Conservation (phyloP, 1,284 basidiomycete genomes). For the Xerocomus tenax region DNA sequence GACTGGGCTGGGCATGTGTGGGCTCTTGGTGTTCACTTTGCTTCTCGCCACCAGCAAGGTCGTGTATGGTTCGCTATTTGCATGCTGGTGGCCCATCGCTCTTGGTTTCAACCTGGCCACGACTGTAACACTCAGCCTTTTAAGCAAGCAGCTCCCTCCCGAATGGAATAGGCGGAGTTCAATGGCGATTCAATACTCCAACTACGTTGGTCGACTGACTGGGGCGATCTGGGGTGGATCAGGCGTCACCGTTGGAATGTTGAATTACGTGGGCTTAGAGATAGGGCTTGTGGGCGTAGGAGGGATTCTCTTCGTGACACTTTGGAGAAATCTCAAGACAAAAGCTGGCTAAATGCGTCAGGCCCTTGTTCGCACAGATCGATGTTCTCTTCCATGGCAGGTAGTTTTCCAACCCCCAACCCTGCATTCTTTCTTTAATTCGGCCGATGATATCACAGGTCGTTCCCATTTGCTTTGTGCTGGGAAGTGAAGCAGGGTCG, state of each 20-base stretch:
- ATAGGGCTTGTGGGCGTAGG: constrained; percentile 55
- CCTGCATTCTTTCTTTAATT: background rate
- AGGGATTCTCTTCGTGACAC: constrained; percentile 41
- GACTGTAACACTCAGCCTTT: constrained; percentile 55
- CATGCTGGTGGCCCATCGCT: constrained; percentile 60
- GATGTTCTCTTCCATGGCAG: background rate
- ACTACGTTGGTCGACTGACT: constrained; percentile 52
- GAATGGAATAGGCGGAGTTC: constrained; percentile 51
- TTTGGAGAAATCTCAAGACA: constrained; percentile 60
- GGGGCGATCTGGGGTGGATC: constrained; percentile 63
- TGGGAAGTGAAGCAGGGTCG: background rate
- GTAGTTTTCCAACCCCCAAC: background rate
- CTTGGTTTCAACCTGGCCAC: constrained; percentile 64
- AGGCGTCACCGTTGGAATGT: constrained; percentile 58
- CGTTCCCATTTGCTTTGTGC: background rate
- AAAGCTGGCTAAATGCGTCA: constrained; percentile 42
- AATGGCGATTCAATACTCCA: constrained; percentile 59
- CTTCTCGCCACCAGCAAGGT: constrained; percentile 38
- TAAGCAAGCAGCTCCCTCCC: constrained; percentile 59
- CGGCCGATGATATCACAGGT: background rate
- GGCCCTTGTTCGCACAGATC: background rate
- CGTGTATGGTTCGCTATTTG: constrained; percentile 46
- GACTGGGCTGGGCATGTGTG: constrained; percentile 42
- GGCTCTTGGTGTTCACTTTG: constrained; percentile 45
- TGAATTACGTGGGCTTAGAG: constrained; percentile 53